Percentiles rank a stretch among this genome's conserved stretches.
phyloP scores from a whole-genome alignment of 495 filamentous ascomycete species.

The Pseudevernia furfuracea region DNA sequence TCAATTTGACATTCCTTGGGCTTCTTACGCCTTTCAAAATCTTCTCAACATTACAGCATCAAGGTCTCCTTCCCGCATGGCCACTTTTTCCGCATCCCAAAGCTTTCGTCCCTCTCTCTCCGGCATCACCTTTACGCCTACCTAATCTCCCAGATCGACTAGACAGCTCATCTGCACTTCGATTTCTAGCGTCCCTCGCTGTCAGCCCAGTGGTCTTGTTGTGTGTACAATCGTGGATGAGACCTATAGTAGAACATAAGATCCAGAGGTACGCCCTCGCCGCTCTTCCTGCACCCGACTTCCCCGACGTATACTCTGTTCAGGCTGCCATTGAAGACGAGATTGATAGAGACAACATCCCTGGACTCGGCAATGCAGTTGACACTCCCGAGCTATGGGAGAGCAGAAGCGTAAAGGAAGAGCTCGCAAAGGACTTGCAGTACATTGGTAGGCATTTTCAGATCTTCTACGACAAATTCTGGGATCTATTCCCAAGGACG shows the following conservation, averaged over 20 bases:
- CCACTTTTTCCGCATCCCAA: conserved; percentile 27
- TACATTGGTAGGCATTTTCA: conserved; percentile 17
- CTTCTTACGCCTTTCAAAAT: conserved; percentile 42
- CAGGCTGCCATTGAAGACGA: conserved; percentile 42
- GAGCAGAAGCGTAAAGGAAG: conserved; percentile 9
- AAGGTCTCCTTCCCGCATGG: conserved; percentile 34
- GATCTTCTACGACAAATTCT: conserved; percentile 8
- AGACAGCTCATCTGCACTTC: background rate
- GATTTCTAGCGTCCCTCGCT: conserved; percentile 29
- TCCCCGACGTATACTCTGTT: conserved; percentile 41
- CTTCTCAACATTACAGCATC: conserved; percentile 43
- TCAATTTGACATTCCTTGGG: conserved; percentile 28
- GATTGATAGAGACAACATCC: conserved; percentile 26
- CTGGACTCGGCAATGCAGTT: conserved; percentile 8
- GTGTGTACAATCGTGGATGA: conserved; percentile 35
- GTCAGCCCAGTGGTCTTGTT: conserved; percentile 33
- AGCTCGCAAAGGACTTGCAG: conserved; percentile 20
- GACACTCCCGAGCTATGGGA: background rate
- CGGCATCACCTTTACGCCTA: conserved; percentile 32
- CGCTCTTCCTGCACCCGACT: conserved; percentile 38
- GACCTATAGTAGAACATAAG: conserved; percentile 38
- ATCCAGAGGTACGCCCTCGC: conserved; percentile 40
- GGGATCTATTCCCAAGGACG: background rate
- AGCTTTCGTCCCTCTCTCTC: conserved; percentile 36
- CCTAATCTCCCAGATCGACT: conserved; percentile 28